Evolutionary conservation across 371 early-diverging fungal species (phyloP).

Genomic region (Mortierella sp.): DNA sequence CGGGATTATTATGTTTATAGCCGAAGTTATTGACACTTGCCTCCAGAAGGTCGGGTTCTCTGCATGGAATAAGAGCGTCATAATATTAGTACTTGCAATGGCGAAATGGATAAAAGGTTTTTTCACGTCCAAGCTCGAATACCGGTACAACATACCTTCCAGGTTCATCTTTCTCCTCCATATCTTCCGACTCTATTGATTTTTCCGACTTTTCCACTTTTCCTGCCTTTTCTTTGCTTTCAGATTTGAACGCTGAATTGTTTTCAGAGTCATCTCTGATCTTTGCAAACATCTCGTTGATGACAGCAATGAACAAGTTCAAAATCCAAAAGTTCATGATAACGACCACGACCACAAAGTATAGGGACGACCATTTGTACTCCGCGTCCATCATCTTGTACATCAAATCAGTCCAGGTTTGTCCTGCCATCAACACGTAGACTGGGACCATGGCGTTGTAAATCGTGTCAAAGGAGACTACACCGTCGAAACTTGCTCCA

Average conservation of each 20-base stretch:
- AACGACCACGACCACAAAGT: constrained; percentile 72
- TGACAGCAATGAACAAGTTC: constrained; percentile 80
- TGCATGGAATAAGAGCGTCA: neutral
- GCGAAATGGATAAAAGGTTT: neutral
- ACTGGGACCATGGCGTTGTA: constrained; percentile 71
- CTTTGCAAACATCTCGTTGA: constrained; percentile 80
- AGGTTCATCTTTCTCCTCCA: too few relatives aligned
- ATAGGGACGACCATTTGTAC: constrained; percentile 67
- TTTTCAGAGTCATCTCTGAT: constrained; percentile 73
- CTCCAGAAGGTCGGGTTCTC: constrained; percentile 29
- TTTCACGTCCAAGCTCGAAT: too few relatives aligned
- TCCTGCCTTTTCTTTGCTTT: neutral
- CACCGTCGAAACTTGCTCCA: constrained; percentile 53
- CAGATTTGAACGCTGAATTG: constrained; percentile 71
- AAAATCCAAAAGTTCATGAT: constrained; percentile 80
- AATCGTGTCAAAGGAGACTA: constrained; percentile 72
- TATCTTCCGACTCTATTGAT: too few relatives aligned
- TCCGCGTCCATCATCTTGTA: constrained; percentile 79
- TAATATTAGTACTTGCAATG: neutral
- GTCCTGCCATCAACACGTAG: constrained; percentile 62
- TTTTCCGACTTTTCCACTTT: too few relatives aligned
- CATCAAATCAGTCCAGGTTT: constrained; percentile 81
- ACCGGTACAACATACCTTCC: neutral
- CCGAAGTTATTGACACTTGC: constrained; percentile 42
- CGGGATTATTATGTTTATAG: neutral